A percentile compares a stretch with the other conserved stretches of the same genome.
Evolutionary conservation across 2,329 filamentous ascomycete genomes (phyloP).

Genomic region (Aureobasidium subglaciale): DNA sequence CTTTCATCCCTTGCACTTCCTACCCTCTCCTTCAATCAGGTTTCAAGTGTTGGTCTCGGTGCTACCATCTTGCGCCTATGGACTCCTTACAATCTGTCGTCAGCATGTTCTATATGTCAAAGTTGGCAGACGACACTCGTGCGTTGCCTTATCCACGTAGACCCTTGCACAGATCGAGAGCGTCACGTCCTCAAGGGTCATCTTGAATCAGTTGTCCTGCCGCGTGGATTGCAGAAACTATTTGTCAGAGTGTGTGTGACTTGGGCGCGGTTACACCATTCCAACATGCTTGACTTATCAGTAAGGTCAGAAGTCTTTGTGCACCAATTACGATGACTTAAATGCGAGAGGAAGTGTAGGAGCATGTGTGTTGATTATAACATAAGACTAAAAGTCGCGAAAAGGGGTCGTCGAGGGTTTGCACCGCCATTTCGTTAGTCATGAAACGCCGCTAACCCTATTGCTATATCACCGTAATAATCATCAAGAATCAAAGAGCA

Average conservation of each 20-base stretch:
- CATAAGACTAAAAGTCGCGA: neutral
- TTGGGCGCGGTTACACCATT: neutral
- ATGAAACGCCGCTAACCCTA: neutral
- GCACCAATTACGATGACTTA: no score
- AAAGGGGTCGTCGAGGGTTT: neutral
- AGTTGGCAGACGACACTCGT: neutral
- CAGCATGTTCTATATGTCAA: neutral
- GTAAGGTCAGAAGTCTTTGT: no score
- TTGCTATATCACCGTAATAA: neutral
- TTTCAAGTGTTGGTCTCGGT: neutral
- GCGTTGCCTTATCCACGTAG: neutral
- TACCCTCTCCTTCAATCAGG: neutral
- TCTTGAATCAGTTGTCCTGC: neutral
- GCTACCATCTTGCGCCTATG: neutral
- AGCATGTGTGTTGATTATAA: neutral
- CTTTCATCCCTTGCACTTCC: neutral
- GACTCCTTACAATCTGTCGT: no score
- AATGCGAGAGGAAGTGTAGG: neutral
- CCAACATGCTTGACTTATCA: no score
- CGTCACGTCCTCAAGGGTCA: no score
- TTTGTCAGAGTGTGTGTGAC: neutral
- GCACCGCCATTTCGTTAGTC: neutral
- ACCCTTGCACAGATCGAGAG: no score
- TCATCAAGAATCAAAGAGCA: constrained; percentile 7
- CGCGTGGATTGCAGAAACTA: neutral